Percentiles rank a stretch among this genome's conserved stretches.
phyloP scores from a whole-genome alignment of 345 rosid species.

The Salix dunnii region DNA sequence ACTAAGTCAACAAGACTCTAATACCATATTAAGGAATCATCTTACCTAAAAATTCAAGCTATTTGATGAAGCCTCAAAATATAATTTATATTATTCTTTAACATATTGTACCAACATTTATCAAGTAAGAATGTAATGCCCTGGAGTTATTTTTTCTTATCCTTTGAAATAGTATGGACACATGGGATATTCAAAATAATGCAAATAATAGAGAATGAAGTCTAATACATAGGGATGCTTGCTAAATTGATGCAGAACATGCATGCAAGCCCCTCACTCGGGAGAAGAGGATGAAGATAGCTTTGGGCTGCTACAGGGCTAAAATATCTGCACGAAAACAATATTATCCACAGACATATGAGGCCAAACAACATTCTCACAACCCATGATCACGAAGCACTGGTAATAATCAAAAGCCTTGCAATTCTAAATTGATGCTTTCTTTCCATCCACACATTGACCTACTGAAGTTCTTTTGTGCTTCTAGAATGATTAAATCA shows the following conservation, averaged over 20 bases:
- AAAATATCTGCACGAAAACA: constrained; percentile 52
- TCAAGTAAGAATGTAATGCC: constrained; percentile 35
- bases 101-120: constrained; percentile 60
- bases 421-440: neutral
- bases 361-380: constrained; percentile 67
- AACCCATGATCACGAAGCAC: constrained; percentile 49
- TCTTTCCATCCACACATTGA: neutral
- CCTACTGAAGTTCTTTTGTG: neutral
- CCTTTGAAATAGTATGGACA: neutral
- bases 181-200: neutral
- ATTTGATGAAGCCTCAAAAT: too few relatives aligned
- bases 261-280: constrained; percentile 41
- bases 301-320: constrained; percentile 55
- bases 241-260: constrained; percentile 41
- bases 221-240: neutral
- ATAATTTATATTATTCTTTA: too few relatives aligned
- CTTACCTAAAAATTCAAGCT: too few relatives aligned
- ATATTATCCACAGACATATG: constrained; percentile 60
- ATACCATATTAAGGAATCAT: too few relatives aligned
- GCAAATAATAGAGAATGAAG: neutral
- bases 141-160: neutral
- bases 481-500: neutral
- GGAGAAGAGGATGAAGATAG: constrained; percentile 60
- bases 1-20: too few relatives aligned
- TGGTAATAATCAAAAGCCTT: constrained; percentile 36